Evolutionary conservation across 352 stramenopile species (phyloP).

Genomic region (Globisporangium echinulatum): DNA sequence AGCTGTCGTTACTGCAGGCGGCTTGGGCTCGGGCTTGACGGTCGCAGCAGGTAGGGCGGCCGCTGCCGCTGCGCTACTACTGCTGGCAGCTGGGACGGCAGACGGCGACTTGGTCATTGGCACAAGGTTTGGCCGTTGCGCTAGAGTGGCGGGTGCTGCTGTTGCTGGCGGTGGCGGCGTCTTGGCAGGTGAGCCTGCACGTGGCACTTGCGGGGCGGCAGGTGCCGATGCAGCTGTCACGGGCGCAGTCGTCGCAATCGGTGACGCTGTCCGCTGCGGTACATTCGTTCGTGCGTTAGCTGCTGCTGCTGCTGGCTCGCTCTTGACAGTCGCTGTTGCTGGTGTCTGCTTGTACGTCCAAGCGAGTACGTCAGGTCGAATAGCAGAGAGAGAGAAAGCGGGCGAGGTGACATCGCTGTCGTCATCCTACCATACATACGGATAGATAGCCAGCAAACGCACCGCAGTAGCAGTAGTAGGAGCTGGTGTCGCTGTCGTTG

Average conservation of each 20-base stretch:
- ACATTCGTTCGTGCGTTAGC: neutral
- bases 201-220: neutral
- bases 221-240: neutral
- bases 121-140: slow-evolving; percentile 17
- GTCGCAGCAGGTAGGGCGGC: slow-evolving; percentile 9
- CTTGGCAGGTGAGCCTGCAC: too few relatives aligned
- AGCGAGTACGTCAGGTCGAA: neutral
- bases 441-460: neutral
- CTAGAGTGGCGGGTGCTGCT: neutral
- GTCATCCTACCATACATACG: too few relatives aligned
- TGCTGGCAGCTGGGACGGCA: neutral
- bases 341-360: neutral
- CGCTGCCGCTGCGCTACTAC: neutral
- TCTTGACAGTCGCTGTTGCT: slow-evolving; percentile 17
- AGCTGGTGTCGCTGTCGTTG: slow-evolving; percentile 4
- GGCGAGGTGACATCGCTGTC: too few relatives aligned
- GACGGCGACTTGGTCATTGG: slow-evolving; percentile 6
- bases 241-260: neutral
- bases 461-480: neutral
- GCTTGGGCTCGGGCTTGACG: slow-evolving; percentile 28
- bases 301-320: neutral
- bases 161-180: too few relatives aligned
- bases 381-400: neutral
- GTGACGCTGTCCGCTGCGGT: neutral
- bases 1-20: slow-evolving; percentile 2